Base-by-base conservation (phyloP, 2,329 filamentous ascomycete genomes). In the Apiospora malaysiana region DNA sequence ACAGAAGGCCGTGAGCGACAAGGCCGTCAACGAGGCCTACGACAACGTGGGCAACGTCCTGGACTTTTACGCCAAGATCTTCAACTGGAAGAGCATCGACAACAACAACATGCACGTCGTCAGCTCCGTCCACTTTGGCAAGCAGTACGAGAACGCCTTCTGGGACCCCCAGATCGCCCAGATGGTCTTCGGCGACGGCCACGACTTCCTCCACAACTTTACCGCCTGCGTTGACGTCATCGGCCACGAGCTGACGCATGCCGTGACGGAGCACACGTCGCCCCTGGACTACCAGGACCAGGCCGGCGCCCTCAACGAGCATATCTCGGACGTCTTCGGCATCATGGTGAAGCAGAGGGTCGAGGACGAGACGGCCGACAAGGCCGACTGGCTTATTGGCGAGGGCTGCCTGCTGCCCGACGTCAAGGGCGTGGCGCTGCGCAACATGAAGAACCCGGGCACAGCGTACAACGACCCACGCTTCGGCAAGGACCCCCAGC, bases 101-200 rank as follows among this genome's bases (percentile, higher is more conserved):
- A 85, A 87, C 79, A 80, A 83, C 67, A 84, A 85, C 72, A 80
- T 82, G 76, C 79, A 83, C n/a, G 82, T 88, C 45, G 78, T 85
- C 72, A 87, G 84, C 75, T 85, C 83, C n/a, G 84, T 89, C 25
- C 87, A 89, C 73, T 88, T 86, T 74, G 85, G 83, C 4, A 71
- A 82, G 71, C 75, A 80, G 9, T 87, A 86, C 72, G 84, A 86
- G 74, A 88, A 88, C 77, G 86, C 87, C 46, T 87, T 86, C 76
- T 89, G 87, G 86, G 84, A 88, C 70, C 81, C 84, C 2, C 78
- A 82, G 71, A 80, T 78, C 66, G 76, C 81, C 46, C 85, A 88
- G 74, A 87, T 89, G 84, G 85, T 88, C 5, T 89, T 87, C 73
- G 88, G 87, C 3, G 87, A 89, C 69, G 87, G 87, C 8, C 83